Percentiles rank a stretch among this genome's conserved stretches.
Evolutionary conservation across 805 yeast species (phyloP).

Genomic region (Barnettozyma vustinii): DNA sequence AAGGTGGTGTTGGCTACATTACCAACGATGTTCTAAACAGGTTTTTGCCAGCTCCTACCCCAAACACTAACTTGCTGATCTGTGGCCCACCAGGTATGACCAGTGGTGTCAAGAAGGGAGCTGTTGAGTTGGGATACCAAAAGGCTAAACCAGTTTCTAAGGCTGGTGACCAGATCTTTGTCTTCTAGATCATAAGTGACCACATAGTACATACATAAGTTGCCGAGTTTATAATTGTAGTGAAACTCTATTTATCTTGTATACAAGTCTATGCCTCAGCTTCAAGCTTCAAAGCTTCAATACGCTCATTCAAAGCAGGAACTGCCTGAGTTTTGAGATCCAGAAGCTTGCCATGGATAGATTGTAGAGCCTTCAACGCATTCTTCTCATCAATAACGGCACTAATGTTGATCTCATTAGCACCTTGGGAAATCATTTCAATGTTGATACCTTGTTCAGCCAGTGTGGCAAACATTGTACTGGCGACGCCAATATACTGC

Average conservation of each 20-base stretch:
- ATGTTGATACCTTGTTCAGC: constrained; percentile 91
- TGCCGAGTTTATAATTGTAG: neutral
- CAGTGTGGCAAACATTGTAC: constrained; percentile 89
- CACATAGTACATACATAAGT: too few species aligned
- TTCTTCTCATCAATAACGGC: constrained; percentile 87
- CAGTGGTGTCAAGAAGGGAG: constrained; percentile 75
- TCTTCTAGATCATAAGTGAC: constrained; percentile 43
- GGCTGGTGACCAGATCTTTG: constrained; percentile 85
- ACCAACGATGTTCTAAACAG: constrained; percentile 66
- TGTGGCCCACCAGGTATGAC: constrained; percentile 97
- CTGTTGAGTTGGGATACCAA: constrained; percentile 63
- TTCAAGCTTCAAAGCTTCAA: constrained; percentile 39
- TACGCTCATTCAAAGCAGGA: constrained; percentile 35
- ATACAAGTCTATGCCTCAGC: constrained; percentile 2
- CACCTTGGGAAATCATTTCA: constrained; percentile 98
- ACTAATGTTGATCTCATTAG: constrained; percentile 93
- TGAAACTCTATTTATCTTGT: neutral
- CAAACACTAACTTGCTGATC: constrained; percentile 63
- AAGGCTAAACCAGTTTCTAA: constrained; percentile 88
- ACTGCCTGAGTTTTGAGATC: constrained; percentile 34
- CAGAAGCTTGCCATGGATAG: constrained; percentile 74
- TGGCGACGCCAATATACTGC: constrained; percentile 94
- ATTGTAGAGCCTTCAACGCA: constrained; percentile 77
- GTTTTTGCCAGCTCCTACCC: constrained; percentile 55
- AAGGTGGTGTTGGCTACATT: constrained; percentile 73